phyloP scores from a whole-genome alignment of 768 basidiomycete species.

The Asterophora parasitica region DNA sequence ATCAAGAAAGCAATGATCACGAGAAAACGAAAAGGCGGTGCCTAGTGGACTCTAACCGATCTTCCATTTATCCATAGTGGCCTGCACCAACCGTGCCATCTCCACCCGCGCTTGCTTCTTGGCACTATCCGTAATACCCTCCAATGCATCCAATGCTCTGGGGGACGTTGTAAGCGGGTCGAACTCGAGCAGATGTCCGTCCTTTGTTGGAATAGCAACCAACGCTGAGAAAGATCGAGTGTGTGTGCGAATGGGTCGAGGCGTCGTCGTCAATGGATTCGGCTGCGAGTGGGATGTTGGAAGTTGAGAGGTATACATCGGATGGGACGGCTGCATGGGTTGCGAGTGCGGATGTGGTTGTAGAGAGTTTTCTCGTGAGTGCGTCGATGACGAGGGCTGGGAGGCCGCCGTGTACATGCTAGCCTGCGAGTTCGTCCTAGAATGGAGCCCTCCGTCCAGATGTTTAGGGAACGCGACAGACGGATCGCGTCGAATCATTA shows the following conservation, averaged over 20 bases:
- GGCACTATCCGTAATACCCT: constrained; percentile 75
- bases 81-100: constrained; percentile 66
- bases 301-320: constrained; percentile 19
- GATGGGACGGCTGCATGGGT: constrained; percentile 13
- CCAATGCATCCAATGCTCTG: constrained; percentile 64
- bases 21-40: not conserved
- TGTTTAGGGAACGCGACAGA: constrained; percentile 32
- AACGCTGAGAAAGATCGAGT: constrained; percentile 47
- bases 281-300: constrained; percentile 23
- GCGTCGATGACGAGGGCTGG: constrained; percentile 31
- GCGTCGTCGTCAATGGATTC: constrained; percentile 29
- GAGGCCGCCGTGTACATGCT: constrained; percentile 37
- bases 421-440: constrained; percentile 50
- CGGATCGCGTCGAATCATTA: constrained; percentile 58
- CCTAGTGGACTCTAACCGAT: constrained; percentile 35
- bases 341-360: constrained; percentile 18
- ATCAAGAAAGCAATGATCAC: not conserved
- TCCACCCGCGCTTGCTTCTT: constrained; percentile 80
- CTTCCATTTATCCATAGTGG: constrained; percentile 75
- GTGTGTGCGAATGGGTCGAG: constrained; percentile 28
- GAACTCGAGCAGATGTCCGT: constrained; percentile 81
- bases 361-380: constrained; percentile 41
- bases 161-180: constrained; percentile 77
- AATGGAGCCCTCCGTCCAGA: constrained; percentile 28
- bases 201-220: constrained; percentile 74